Conservation (phyloP, 768 basidiomycete genomes). For the Amanita subjunquillea region DNA sequence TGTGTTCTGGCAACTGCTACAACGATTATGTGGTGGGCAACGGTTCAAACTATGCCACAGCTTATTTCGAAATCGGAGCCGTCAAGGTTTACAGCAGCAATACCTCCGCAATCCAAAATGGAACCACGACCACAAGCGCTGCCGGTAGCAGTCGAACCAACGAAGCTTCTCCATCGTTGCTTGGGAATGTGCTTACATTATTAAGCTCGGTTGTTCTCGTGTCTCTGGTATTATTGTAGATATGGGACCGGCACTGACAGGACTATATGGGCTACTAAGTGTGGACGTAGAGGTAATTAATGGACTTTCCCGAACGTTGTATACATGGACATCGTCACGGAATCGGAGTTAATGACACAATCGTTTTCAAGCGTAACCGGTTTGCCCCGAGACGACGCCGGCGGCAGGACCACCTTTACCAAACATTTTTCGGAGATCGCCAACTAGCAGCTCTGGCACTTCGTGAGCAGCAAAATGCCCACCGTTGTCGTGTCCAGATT, state of each 20-base stretch:
- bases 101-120: not conserved
- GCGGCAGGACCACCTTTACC: conserved; percentile 38
- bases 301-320: too few relatives aligned
- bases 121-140: not conserved
- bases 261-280: not conserved
- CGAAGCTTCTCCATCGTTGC: not conserved
- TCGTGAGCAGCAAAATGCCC: conserved; percentile 55
- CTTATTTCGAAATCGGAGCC: conserved; percentile 65
- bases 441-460: conserved; percentile 33
- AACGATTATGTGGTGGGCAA: conserved; percentile 58
- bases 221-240: not conserved
- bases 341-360: too few relatives aligned
- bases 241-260: not conserved
- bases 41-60: conserved; percentile 49
- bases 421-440: conserved; percentile 48
- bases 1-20: conserved; percentile 62
- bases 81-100: conserved; percentile 16
- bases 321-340: too few relatives aligned
- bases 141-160: not conserved
- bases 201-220: not conserved
- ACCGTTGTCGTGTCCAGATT: conserved; percentile 35
- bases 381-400: conserved; percentile 32
- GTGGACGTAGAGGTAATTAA: not conserved
- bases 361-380: conserved; percentile 22
- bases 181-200: not conserved